phyloP scores from a whole-genome alignment of 176 grass and related monocot genomes.

The Alloteropsis semialata region DNA sequence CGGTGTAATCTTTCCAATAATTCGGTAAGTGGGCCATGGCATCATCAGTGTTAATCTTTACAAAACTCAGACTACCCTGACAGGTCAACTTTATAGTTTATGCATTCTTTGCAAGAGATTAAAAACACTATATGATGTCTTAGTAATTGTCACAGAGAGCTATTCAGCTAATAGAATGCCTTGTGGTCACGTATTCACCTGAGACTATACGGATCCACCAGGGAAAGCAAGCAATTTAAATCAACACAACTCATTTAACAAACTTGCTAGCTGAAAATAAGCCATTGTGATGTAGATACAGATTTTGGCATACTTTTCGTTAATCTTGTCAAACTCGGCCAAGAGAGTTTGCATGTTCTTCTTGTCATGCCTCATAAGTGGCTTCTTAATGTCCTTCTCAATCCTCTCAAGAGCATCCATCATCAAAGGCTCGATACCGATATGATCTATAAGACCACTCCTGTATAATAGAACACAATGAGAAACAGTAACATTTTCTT shows the following conservation, averaged over 20 bases:
- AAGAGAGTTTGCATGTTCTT: slow-evolving; percentile 80
- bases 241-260: background rate
- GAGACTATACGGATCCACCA: background rate
- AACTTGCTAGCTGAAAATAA: background rate
- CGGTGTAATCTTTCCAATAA: no score
- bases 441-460: slow-evolving; percentile 69
- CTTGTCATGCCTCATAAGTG: slow-evolving; percentile 86
- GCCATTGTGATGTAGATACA: slow-evolving; percentile 13
- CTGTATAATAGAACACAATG: slow-evolving; percentile 40
- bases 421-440: slow-evolving; percentile 78
- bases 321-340: slow-evolving; percentile 90
- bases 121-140: background rate
- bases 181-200: background rate
- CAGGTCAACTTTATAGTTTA: background rate
- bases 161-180: background rate
- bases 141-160: no score
- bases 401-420: slow-evolving; percentile 90
- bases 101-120: background rate
- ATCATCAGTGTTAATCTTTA: background rate
- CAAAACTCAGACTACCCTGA: background rate
- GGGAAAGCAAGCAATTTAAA: background rate
- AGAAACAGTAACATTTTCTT: background rate
- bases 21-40: background rate
- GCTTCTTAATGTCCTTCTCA: slow-evolving; percentile 95
- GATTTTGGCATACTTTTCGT: slow-evolving; percentile 67